Evolutionary conservation across 345 rosid species (phyloP).

Genomic region (Eucalyptus globulus): DNA sequence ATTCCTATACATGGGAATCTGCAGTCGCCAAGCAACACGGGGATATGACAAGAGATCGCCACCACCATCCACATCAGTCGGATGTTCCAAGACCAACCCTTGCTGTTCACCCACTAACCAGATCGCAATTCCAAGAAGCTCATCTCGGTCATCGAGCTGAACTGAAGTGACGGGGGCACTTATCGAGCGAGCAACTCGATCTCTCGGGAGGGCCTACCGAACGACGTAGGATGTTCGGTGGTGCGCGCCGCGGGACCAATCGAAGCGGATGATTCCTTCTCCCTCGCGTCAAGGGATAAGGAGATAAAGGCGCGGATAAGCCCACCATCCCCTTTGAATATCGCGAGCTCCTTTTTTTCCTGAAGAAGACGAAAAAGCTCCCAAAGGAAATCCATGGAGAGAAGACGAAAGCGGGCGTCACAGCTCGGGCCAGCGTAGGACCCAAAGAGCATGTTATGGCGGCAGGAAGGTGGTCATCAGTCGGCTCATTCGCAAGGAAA

Average conservation of each 20-base stretch:
- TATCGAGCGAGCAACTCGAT: background rate
- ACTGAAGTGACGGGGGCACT: background rate
- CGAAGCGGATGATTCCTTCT: slow-evolving; percentile 9
- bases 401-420: background rate
- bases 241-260: background rate
- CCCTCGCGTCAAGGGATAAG: slow-evolving; percentile 18
- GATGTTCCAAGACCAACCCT: background rate
- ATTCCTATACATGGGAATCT: background rate
- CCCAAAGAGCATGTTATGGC: background rate
- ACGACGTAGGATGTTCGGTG: background rate
- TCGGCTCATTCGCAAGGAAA: background rate
- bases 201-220: background rate
- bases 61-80: background rate
- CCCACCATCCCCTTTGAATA: background rate
- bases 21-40: background rate
- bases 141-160: background rate
- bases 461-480: background rate
- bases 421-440: background rate
- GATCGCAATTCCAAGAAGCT: background rate
- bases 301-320: slow-evolving; percentile 11
- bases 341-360: background rate
- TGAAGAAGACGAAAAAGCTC: no score
- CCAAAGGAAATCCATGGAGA: background rate
- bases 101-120: background rate
- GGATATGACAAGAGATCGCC: background rate